Percentiles rank a stretch among this genome's conserved stretches.
Evolutionary conservation across 2,329 filamentous ascomycete genomes (phyloP).

Genomic region (Tolypocladium endophyticum): DNA sequence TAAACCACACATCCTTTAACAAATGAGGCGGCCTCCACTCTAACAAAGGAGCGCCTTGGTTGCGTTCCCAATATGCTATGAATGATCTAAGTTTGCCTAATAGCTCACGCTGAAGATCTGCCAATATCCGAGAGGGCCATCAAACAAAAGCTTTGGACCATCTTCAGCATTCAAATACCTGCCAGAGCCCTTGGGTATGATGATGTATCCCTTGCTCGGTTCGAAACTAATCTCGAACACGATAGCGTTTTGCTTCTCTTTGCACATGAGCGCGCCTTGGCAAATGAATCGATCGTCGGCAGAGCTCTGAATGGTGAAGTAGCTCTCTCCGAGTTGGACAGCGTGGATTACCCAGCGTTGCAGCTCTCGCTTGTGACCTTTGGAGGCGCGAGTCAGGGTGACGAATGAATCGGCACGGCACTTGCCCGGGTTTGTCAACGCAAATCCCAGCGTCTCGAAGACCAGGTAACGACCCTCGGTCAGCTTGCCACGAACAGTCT

Average conservation of each 20-base stretch:
- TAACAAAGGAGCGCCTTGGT: not conserved
- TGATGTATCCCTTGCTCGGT: constrained; percentile 8
- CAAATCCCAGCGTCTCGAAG: constrained; percentile 35
- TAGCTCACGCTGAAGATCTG: not conserved
- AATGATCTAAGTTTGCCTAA: not conserved
- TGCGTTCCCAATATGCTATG: not conserved
- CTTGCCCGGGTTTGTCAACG: constrained; percentile 16
- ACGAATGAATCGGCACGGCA: constrained; percentile 5
- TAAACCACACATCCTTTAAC: not conserved
- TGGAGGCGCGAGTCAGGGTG: constrained; percentile 14
- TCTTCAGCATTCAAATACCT: not conserved
- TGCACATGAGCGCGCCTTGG: constrained; percentile 2
- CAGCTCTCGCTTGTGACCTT: constrained; percentile 2
- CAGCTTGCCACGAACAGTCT: constrained; percentile 37
- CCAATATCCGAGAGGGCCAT: not conserved
- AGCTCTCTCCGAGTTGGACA: constrained; percentile 10
- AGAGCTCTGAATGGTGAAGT: constrained; percentile 15
- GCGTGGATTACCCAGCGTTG: constrained; percentile 43
- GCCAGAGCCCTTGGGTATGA: constrained; percentile 4
- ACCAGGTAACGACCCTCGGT: constrained; percentile 45
- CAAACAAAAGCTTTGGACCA: not conserved
- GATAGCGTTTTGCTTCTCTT: constrained; percentile 2
- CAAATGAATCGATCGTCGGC: constrained; percentile 11
- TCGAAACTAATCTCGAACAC: constrained; percentile 9
- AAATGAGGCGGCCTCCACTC: not conserved